Evolutionary conservation across 2,329 filamentous ascomycete species (phyloP), one percentile per base, ranked within the genome.

Genomic region (Arthrinium puccinioides): DNA sequence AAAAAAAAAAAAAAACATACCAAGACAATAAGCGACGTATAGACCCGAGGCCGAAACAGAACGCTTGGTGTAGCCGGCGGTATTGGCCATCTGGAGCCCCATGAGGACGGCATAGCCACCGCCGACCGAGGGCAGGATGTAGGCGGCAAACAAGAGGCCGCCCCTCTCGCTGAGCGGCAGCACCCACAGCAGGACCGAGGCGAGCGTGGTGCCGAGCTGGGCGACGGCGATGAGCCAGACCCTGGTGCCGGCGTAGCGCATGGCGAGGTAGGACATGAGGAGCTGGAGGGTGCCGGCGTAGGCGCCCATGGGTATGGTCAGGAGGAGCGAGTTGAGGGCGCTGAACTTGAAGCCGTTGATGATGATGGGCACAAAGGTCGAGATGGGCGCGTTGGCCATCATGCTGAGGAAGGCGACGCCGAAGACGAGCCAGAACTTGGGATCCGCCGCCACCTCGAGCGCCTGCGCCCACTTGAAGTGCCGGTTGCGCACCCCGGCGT

Each of bases 301-400:
- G 1, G 60, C 67, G 6, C 74, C 74, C 30, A 68, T 63, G 0
- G 74, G 74, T 21, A 78, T 76, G 0, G 71, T 72, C 4, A 72
- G 60, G 0, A 66, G 66, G 0, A 70, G 72, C 0, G 74, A 74
- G 8, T 60, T 47, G 1, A 73, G 56, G 0, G 67, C 44, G 33
- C 65, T 58, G 3, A 49, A 46, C 14, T 64, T 64, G 4, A 72
- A 53, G 1, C 67, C 63, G 40, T 74, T 74, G 49, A 76, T 64
- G 38, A 76, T 75, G 19, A 73, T 60, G 39, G 72, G 75, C 26
- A 68, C 66, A 43, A 76, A 76, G 44, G 71, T 75, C 4, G 72
- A 65, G 9, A 73, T 52, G 0, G 72, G 73, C 4, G 70, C 70
- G 34, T 66, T 76, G 44, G 75, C 64, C 2, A 62, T 55, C 46